Conservation (phyloP, 441 rosid species). For the Dalechampia spathulata region DNA sequence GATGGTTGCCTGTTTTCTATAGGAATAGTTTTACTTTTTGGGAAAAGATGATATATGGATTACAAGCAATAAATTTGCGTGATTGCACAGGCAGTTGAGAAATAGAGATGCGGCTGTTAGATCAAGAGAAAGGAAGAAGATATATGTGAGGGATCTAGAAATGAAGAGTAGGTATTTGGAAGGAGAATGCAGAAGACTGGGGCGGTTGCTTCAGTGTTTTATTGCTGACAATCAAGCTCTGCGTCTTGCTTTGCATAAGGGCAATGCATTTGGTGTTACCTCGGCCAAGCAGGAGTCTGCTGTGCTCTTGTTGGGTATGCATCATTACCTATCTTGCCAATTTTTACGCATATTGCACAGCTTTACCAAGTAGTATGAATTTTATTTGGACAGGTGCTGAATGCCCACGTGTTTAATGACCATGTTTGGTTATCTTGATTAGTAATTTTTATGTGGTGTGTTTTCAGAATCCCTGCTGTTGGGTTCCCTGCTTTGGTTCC, state of each 20-base stretch:
- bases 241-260: constrained; percentile 49
- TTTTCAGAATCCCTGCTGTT: constrained; percentile 79
- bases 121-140: constrained; percentile 91
- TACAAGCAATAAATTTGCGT: constrained; percentile 2
- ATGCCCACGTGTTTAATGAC: too few relatives aligned
- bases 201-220: constrained; percentile 64
- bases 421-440: neutral
- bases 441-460: neutral
- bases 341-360: too few relatives aligned
- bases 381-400: too few relatives aligned
- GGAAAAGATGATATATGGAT: neutral
- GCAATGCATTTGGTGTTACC: constrained; percentile 46
- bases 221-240: constrained; percentile 76
- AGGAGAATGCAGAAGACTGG: constrained; percentile 75
- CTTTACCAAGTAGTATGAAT: too few relatives aligned
- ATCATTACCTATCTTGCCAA: constrained; percentile 4
- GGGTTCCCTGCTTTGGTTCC: constrained; percentile 93
- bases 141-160: constrained; percentile 65
- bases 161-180: constrained; percentile 73
- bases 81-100: constrained; percentile 61
- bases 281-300: constrained; percentile 98
- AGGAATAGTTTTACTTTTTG: too few relatives aligned
- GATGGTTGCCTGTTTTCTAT: too few relatives aligned
- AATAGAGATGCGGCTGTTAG: constrained; percentile 82
- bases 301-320: constrained; percentile 92